Percentiles rank a stretch among this genome's conserved stretches.
phyloP scores from a whole-genome alignment of 192 early-diverging fungal genomes.

The Coemansia sp. region DNA sequence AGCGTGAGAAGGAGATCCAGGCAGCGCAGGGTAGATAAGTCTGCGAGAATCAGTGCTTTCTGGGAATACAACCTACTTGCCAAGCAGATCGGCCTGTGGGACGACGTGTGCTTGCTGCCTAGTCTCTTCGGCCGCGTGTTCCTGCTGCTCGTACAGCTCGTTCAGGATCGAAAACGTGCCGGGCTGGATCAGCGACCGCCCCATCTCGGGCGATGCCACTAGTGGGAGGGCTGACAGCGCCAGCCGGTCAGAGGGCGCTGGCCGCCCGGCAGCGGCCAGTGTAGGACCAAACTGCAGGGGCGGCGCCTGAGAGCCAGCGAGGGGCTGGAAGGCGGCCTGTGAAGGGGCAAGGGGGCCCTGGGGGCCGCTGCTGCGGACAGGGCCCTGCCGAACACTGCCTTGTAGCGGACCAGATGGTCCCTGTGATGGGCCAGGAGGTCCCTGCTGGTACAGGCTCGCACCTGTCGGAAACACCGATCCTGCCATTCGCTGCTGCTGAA shows the following conservation, averaged over 20 bases:
- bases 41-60: too few species aligned
- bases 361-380: not conserved
- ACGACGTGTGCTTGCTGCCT: not conserved
- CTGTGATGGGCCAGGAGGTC: not conserved
- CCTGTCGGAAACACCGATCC: constrained; percentile 44
- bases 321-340: too few species aligned
- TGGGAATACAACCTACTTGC: too few species aligned
- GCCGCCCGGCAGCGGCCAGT: constrained; percentile 6
- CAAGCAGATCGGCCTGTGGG: not conserved
- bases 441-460: constrained; percentile 39
- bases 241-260: constrained; percentile 10
- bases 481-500: constrained; percentile 45
- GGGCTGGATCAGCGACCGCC: constrained; percentile 6
- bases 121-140: not conserved
- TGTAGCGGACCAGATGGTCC: too few species aligned
- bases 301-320: constrained; percentile 40
- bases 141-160: constrained; percentile 43
- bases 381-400: too few species aligned
- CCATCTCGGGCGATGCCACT: constrained; percentile 34
- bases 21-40: too few species aligned
- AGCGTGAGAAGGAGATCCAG: constrained; percentile 52
- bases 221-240: constrained; percentile 37
- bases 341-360: not conserved
- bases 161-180: constrained; percentile 37
- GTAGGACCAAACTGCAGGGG: constrained; percentile 44